Percentiles rank a stretch among this genome's conserved stretches.
Conservation (phyloP, 768 basidiomycete species). For the Phanerodontia chrysosporium region DNA sequence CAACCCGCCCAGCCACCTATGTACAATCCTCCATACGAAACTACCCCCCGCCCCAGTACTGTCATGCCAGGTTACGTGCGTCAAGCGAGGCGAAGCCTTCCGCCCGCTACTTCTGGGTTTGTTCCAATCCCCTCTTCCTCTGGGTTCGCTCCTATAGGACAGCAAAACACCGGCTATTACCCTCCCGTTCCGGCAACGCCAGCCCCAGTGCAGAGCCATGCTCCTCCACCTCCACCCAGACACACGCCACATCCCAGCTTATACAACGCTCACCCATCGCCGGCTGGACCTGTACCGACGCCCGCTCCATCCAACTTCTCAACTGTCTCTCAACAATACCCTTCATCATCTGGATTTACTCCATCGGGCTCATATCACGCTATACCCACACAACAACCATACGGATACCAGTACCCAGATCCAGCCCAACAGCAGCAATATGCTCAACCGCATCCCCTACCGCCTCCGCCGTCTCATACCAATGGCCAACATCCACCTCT, state of each 20-base stretch:
- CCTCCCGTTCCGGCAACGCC: constrained; percentile 5
- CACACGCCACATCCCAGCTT: neutral
- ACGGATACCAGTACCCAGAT: constrained; percentile 16
- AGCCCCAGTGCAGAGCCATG: neutral
- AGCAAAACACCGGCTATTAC: constrained; percentile 3
- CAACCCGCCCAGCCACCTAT: constrained; percentile 30
- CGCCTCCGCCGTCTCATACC: neutral
- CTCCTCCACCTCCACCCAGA: constrained; percentile 16
- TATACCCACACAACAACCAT: constrained; percentile 6
- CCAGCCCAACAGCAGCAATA: neutral
- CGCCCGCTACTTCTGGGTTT: constrained; percentile 62
- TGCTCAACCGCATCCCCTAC: neutral
- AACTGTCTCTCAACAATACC: constrained; percentile 8
- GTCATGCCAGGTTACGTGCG: constrained; percentile 31
- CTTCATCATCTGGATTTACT: constrained; percentile 7
- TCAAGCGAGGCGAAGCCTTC: constrained; percentile 65
- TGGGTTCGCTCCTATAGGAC: constrained; percentile 20
- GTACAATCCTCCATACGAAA: constrained; percentile 47
- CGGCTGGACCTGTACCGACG: constrained; percentile 3
- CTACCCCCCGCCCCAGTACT: constrained; percentile 29
- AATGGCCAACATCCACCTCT: constrained; percentile 1
- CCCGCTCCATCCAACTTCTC: constrained; percentile 22
- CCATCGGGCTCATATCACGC: constrained; percentile 9
- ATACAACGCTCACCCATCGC: neutral
- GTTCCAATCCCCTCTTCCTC: constrained; percentile 42